Evolutionary conservation across 2,329 filamentous ascomycete genomes (phyloP), one percentile per base, ranked within the genome.

Genomic region (Fusarium metavorans): DNA sequence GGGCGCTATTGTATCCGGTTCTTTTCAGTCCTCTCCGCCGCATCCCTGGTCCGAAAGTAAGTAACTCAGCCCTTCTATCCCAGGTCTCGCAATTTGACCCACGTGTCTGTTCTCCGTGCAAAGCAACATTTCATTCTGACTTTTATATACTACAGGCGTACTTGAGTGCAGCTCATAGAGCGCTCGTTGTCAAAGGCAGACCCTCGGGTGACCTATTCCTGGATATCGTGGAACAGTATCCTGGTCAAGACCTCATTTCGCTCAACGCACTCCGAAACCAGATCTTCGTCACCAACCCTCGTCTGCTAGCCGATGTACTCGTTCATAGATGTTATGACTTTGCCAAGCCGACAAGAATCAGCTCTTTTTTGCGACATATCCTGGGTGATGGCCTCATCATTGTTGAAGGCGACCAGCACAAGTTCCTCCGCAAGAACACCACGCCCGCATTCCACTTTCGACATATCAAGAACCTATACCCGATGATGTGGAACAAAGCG

Each of bases 391-490:
- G 92, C 3, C 82, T 95, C 11, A 82, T 94, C 7, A 79, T 85
- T 6, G 90, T 92, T 0, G 93, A 95, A 80, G 93, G 92, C 3
- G 91, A 93, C 35, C 89, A 92, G 71, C 93, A 94, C 79, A 94
- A 92, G 82, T 88, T 90, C 75, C 85, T 91, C 76, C 87, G 92
- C n/a, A 94, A 92, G 80, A 89, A 91, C 59, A 86, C 92, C 11
- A 88, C 88, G 79, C 92, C 92, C 1, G 91, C 92, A 0, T 94
- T 94, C 78, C 85, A 87, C 50, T 93, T 91, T 76, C 88, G 92
- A 5, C 91, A 93, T 71, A 88, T 94, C 79, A 94, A 93, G 72
- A 87, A 93, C 48, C 81, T 94, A 2, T 93, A 94, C 70, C 91
- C 91, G 0, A 86, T 91, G 64, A 94, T 94, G 81, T 94, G 92